Conservation (phyloP, 2,329 filamentous ascomycete genomes). For the Paecilomyces fulvus region DNA sequence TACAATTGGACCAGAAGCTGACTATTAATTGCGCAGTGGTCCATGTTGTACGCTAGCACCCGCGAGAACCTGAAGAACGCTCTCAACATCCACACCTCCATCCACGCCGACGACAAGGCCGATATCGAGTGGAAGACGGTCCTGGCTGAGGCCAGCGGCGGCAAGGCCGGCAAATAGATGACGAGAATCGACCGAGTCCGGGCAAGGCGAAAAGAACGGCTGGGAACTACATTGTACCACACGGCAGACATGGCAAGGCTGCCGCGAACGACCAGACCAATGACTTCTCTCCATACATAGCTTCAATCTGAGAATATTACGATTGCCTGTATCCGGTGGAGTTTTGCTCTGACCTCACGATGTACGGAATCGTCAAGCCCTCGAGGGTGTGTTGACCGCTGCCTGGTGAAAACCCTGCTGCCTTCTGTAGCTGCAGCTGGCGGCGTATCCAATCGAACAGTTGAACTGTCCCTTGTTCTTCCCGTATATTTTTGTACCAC, state of each 20-base stretch:
- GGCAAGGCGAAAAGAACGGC: conserved; percentile 16
- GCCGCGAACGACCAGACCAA: conserved; percentile 18
- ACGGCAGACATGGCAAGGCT: conserved; percentile 11
- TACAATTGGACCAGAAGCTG: conserved; percentile 5
- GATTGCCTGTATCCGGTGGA: conserved; percentile 15
- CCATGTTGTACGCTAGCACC: conserved; percentile 45
- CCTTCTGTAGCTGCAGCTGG: neutral
- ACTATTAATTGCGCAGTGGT: conserved; percentile 24
- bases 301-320: conserved; percentile 31
- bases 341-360: neutral
- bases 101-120: conserved; percentile 34
- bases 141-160: conserved; percentile 32
- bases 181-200: conserved; percentile 27
- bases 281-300: conserved; percentile 25
- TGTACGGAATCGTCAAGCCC: neutral
- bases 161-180: conserved; percentile 31
- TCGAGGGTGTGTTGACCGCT: neutral
- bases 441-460: neutral
- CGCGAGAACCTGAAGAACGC: conserved; percentile 42
- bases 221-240: conserved; percentile 11
- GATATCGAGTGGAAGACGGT: conserved; percentile 37
- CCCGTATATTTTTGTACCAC: neutral
- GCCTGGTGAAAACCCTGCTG: neutral
- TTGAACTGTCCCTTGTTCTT: neutral
- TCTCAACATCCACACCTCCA: conserved; percentile 42